phyloP scores from a whole-genome alignment of 495 filamentous ascomycete genomes.

The Trypethelium eluteriae region DNA sequence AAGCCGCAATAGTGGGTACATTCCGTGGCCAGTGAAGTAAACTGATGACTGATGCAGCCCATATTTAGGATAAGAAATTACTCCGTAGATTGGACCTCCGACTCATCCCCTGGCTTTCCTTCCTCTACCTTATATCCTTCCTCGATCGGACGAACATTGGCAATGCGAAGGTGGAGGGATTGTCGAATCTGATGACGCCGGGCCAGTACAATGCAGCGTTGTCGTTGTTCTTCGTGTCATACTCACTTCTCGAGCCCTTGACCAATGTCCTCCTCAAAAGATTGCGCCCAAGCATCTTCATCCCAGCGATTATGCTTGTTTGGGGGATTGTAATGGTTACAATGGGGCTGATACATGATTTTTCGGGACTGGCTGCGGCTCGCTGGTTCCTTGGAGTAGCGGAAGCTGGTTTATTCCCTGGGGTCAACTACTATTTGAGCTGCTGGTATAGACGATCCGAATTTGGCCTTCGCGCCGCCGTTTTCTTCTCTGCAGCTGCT shows the following conservation, averaged over 20 bases:
- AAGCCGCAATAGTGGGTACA: neutral
- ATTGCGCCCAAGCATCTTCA: conserved; percentile 33
- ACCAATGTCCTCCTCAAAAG: conserved; percentile 83
- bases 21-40: no score
- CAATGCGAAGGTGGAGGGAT: conserved; percentile 72
- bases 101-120: conserved; percentile 51
- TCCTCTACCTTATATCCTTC: conserved; percentile 80
- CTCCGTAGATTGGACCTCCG: conserved; percentile 34
- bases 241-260: conserved; percentile 75
- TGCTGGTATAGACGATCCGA: conserved; percentile 82
- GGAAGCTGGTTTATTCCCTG: conserved; percentile 82
- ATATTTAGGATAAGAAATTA: conserved; percentile 33
- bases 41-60: conserved; percentile 15
- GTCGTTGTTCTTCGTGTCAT: conserved; percentile 88
- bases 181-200: conserved; percentile 43
- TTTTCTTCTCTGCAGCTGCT: conserved; percentile 87
- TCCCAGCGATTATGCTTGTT: conserved; percentile 50
- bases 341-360: conserved; percentile 78
- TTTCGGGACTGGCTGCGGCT: conserved; percentile 69
- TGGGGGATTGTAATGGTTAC: conserved; percentile 74
- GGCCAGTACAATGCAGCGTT: conserved; percentile 71
- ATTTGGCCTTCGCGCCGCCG: conserved; percentile 68
- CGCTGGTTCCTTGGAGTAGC: conserved; percentile 78
- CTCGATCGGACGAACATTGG: conserved; percentile 63
- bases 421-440: conserved; percentile 79